Conservation (phyloP, 179 eudicot species). For the Amaranthus tricolor region DNA sequence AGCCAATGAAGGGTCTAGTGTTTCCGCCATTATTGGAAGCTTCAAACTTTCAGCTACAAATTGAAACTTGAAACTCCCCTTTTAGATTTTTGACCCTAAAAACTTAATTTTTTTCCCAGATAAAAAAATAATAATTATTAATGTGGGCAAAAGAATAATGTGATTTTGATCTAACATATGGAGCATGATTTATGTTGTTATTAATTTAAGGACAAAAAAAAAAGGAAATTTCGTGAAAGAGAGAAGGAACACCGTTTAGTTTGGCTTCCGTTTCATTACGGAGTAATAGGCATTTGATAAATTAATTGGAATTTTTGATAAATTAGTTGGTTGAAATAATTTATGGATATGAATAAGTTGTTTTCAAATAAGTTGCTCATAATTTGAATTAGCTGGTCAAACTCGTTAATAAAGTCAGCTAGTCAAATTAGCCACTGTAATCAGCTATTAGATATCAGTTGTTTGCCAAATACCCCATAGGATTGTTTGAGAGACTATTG, state of each 20-base stretch:
- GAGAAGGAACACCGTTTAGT: slow-evolving; percentile 21
- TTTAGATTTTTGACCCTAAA: neutral
- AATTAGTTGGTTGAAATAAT: no score
- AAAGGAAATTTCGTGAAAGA: slow-evolving; percentile 19
- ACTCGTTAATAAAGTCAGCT: no score
- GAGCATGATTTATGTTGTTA: neutral
- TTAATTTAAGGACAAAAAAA: neutral
- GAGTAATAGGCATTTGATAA: no score
- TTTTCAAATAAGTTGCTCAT: no score
- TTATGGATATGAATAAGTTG: neutral
- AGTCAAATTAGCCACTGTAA: no score
- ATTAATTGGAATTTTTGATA: no score
- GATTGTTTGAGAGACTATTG: no score
- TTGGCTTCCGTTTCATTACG: slow-evolving; percentile 5
- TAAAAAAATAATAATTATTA: neutral
- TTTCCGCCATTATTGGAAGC: slow-evolving; percentile 28
- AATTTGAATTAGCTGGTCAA: no score
- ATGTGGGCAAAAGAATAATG: neutral
- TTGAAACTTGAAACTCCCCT: neutral
- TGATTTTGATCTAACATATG: neutral
- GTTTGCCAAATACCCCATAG: no score
- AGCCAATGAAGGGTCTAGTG: slow-evolving; percentile 43
- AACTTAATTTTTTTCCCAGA: no score
- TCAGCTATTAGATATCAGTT: no score
- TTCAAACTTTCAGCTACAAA: neutral